Evolutionary conservation across 805 yeast genomes (phyloP), one percentile per base, ranked within the genome.

Genomic region (Candida xyloterini): DNA sequence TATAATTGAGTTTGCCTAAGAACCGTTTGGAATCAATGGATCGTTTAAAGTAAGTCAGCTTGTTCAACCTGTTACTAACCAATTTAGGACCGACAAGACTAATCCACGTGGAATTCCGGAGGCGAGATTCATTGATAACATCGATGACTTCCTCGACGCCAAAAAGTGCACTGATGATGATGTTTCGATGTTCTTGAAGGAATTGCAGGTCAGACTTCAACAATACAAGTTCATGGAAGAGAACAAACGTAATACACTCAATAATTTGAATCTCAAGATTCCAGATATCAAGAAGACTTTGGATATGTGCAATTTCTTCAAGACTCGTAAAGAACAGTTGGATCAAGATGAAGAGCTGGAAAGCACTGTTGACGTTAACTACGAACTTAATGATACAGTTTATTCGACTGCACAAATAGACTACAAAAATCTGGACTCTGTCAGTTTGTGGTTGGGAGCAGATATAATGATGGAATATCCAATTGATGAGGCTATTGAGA

Each of bases 381-480:
- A 86, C 58, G 96, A 90, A 62, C 73, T 93, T 55, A 91, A 93
- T 62, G 98, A 93, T 57, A 91, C 99, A 0, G 71, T 93, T 28
- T 91, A 78, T 59, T 84, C 97, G 7, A 79, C 79, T 42, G 99
- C 99, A 1, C 71, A 70, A 26, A 70, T 93, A 23, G 78, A 77
- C 27, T 73, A 79, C 18, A 68, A 79, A 25, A 75, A 74, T 21
- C 58, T 74, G 36, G 62, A 74, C 18, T 60, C 67, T 2, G 98
- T 93, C 1, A 79, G 79, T 48, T 69, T 93, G 33, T 93, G 99
- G 99, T 72, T 93, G n/a, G 99, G 99, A 9, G 99, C 99, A 0
- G 95, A 89, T 52, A 90, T 91, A 7, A 91, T 93, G 98, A 71
- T 93, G 56, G 98, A 93, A 59, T 93, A 91, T 56, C 90, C 96